These are phyloP conservation scores for Pseudohalonectria lignicola DNA, from an alignment of 2,329 filamentous ascomycete genomes.

Conservation along the genomic window DNA sequence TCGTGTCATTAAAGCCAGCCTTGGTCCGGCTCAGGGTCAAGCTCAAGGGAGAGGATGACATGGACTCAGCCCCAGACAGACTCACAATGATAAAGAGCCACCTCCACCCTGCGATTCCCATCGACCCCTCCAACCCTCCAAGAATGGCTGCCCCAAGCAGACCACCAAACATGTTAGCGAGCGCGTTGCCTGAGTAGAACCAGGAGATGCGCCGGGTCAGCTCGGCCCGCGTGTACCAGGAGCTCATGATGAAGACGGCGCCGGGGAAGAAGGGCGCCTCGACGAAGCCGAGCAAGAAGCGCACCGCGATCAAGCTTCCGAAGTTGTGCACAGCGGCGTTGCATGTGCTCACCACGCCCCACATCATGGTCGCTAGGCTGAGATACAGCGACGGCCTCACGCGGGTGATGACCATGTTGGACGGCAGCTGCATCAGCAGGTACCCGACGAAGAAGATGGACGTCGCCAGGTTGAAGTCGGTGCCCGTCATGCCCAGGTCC, in stretches of 20 bases:
- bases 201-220: constrained; percentile 32
- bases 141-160: constrained; percentile 38
- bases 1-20: background rate
- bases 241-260: constrained; percentile 33
- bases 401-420: constrained; percentile 42
- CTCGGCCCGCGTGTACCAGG: constrained; percentile 31
- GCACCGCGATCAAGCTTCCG: constrained; percentile 27
- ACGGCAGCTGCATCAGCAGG: constrained; percentile 50
- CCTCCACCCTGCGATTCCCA: constrained; percentile 6
- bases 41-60: too few relatives aligned
- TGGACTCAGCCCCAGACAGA: too few relatives aligned
- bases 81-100: constrained; percentile 18
- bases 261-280: constrained; percentile 42
- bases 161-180: constrained; percentile 40
- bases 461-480: constrained; percentile 44
- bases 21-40: background rate
- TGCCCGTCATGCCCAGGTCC: constrained; percentile 41
- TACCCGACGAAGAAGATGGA: constrained; percentile 49
- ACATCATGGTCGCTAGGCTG: constrained; percentile 31
- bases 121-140: constrained; percentile 21
- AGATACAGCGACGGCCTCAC: constrained; percentile 43
- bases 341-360: constrained; percentile 27
- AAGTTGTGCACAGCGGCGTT: constrained; percentile 34
- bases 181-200: constrained; percentile 32
- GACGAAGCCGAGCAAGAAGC: constrained; percentile 36